phyloP scores from a whole-genome alignment of 75 land plant species.

The Gnetum montanum region DNA sequence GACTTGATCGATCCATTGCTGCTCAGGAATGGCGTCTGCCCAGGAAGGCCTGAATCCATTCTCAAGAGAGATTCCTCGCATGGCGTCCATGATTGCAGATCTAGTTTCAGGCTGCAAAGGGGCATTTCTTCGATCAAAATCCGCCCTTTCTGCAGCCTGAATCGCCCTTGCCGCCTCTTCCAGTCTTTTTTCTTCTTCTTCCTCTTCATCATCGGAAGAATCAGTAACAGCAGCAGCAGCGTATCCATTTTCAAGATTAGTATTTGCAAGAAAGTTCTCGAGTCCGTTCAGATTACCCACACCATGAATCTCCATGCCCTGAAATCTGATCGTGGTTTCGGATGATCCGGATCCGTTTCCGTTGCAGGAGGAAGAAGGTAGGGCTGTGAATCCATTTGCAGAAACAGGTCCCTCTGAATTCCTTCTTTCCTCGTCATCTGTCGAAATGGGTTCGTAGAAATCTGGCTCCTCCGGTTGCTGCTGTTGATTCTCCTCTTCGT shows the following conservation, averaged over 20 bases:
- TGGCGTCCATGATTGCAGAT: constrained; percentile 57
- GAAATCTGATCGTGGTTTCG: background rate
- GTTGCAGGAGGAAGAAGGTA: background rate
- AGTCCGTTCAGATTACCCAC: background rate
- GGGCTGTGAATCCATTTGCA: background rate
- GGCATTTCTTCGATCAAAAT: constrained; percentile 51
- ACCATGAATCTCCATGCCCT: constrained; percentile 6
- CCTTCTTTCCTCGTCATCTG: background rate
- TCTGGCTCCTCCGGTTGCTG: too few species aligned
- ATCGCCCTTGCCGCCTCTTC: constrained; percentile 29
- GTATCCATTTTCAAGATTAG: too few species aligned
- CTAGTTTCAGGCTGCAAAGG: constrained; percentile 60
- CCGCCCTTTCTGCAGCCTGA: constrained; percentile 43
- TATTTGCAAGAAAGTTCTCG: background rate
- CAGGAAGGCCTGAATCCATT: constrained; percentile 70
- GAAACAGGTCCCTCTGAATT: background rate
- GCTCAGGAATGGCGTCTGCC: constrained; percentile 56
- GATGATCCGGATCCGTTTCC: background rate
- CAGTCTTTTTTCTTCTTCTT: constrained; percentile 27
- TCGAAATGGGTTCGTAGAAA: background rate
- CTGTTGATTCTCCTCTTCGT: too few species aligned
- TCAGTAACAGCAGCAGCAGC: constrained; percentile 5
- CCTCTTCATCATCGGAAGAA: constrained; percentile 24
- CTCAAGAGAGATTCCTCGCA: constrained; percentile 58
- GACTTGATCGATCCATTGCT: constrained; percentile 60